These are phyloP conservation scores for Stropharia rugosoannulata DNA, from an alignment of 768 basidiomycete species.

Conservation along the genomic window DNA sequence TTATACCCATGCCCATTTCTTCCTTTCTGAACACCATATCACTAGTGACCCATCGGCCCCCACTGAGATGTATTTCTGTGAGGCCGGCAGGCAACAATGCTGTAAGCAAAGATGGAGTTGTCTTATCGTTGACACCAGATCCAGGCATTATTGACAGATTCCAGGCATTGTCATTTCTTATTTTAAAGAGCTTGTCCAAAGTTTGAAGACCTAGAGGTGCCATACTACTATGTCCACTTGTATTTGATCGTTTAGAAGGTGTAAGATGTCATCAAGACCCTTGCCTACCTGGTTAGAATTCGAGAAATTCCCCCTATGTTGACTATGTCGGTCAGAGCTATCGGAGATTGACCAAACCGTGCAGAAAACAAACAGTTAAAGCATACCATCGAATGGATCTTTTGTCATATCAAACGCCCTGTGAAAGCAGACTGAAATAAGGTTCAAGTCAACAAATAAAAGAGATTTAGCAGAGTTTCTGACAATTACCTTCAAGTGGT, in stretches of 20 bases:
- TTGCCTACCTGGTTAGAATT: conserved; percentile 68
- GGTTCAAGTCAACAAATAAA: neutral
- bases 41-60: conserved; percentile 60
- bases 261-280: neutral
- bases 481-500: conserved; percentile 57
- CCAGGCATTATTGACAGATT: conserved; percentile 64
- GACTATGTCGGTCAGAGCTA: conserved; percentile 49
- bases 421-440: conserved; percentile 67
- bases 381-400: conserved; percentile 50
- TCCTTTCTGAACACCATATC: conserved; percentile 48
- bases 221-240: conserved; percentile 53
- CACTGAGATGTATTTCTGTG: conserved; percentile 74
- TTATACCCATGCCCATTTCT: conserved; percentile 68
- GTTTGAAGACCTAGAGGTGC: conserved; percentile 40
- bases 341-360: neutral
- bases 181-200: conserved; percentile 39
- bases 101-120: conserved; percentile 47
- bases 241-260: conserved; percentile 1
- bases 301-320: conserved; percentile 67
- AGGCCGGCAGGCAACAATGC: conserved; percentile 55
- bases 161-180: conserved; percentile 35
- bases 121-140: conserved; percentile 67
- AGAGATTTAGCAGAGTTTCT: neutral
- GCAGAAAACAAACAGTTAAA: neutral
- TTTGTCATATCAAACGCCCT: conserved; percentile 76